These are phyloP conservation scores for Phellopilus nigrolimitatus DNA, from an alignment of 1,284 basidiomycete genomes.

Conservation along the genomic window DNA sequence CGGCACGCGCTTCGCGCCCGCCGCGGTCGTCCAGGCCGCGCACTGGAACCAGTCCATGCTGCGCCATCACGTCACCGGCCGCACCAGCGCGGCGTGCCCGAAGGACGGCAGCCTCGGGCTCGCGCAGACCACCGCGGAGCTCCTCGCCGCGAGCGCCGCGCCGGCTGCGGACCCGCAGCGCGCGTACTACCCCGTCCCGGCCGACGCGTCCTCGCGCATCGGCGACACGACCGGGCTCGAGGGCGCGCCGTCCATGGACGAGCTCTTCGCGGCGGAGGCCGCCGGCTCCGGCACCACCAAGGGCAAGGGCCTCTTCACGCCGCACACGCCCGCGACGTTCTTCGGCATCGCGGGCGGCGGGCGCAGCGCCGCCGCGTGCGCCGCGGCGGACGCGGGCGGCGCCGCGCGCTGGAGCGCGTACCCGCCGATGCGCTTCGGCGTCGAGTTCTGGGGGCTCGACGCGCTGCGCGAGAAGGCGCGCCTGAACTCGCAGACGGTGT, in stretches of 20 bases:
- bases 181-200: constrained; percentile 60
- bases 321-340: constrained; percentile 38
- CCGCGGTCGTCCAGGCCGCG: constrained; percentile 65
- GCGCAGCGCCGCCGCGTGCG: constrained; percentile 30
- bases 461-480: constrained; percentile 75
- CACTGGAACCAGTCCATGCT: constrained; percentile 72
- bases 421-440: constrained; percentile 78
- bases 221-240: constrained; percentile 65
- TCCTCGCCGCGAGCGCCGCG: constrained; percentile 28
- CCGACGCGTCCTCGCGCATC: constrained; percentile 74
- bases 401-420: constrained; percentile 53
- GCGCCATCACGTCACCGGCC: constrained; percentile 49
- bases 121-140: constrained; percentile 44
- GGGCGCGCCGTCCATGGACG: constrained; percentile 48
- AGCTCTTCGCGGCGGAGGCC: constrained; percentile 36
- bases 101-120: constrained; percentile 60
- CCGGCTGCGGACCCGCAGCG: constrained; percentile 21
- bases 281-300: neutral
- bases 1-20: constrained; percentile 62
- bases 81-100: constrained; percentile 27
- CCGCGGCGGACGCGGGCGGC: constrained; percentile 38
- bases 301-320: constrained; percentile 24
- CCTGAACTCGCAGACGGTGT: constrained; percentile 70
- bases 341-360: constrained; percentile 51
- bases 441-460: constrained; percentile 90